Conservation (phyloP, 2,329 filamentous ascomycete genomes). For the Biscogniauxia marginata region DNA sequence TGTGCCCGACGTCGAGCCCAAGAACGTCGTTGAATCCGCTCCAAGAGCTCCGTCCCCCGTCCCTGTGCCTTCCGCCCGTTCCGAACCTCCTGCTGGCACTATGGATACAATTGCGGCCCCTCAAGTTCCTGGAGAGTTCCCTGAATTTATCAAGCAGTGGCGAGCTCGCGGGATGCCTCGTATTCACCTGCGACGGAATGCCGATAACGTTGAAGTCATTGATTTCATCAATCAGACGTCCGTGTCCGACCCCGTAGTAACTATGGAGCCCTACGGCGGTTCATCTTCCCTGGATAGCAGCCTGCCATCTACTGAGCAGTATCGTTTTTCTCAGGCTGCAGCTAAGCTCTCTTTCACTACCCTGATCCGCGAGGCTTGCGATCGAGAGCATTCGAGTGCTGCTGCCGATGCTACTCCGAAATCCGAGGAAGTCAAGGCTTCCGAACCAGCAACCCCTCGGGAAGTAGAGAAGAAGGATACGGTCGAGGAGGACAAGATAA, state of each 20-base stretch:
- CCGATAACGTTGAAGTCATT: slow-evolving; percentile 25
- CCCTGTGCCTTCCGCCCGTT: slow-evolving; percentile 1
- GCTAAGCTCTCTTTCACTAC: slow-evolving; percentile 11
- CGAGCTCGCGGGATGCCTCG: slow-evolving; percentile 27
- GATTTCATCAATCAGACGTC: slow-evolving; percentile 23
- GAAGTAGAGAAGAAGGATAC: slow-evolving; percentile 9
- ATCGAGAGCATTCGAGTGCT: slow-evolving; percentile 1
- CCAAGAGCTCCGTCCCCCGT: not conserved
- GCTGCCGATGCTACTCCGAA: not conserved
- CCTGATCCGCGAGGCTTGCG: slow-evolving; percentile 9
- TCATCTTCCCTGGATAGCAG: slow-evolving; percentile 4
- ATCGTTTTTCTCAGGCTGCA: slow-evolving; percentile 10
- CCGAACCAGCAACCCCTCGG: not conserved
- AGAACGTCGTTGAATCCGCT: slow-evolving; percentile 5
- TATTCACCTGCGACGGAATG: slow-evolving; percentile 26
- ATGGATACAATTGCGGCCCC: slow-evolving; percentile 27
- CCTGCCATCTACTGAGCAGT: slow-evolving; percentile 4
- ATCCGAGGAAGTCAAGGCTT: slow-evolving; percentile 1
- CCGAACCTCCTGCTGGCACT: slow-evolving; percentile 7
- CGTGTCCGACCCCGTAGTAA: slow-evolving; percentile 12
- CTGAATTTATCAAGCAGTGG: slow-evolving; percentile 29
- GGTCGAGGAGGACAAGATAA: not conserved
- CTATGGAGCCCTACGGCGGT: slow-evolving; percentile 11
- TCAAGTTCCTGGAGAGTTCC: slow-evolving; percentile 23
- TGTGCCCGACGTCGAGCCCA: slow-evolving; percentile 31